Evolutionary conservation across 768 basidiomycete species (phyloP).

Genomic region (Boletus reticulatus): DNA sequence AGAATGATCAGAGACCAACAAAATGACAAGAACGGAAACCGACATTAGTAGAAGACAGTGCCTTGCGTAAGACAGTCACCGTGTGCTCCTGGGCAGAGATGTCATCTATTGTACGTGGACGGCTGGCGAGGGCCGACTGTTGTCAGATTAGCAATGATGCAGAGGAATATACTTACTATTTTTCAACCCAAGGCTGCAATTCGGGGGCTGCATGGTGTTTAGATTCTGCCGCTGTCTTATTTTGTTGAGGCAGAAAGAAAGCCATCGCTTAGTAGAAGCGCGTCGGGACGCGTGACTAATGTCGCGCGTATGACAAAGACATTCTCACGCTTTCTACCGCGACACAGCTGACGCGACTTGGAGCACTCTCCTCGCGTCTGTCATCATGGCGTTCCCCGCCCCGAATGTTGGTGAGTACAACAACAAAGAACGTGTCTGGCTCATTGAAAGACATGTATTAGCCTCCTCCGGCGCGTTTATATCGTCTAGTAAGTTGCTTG

Average conservation of each 20-base stretch:
- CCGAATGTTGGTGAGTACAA: conserved; percentile 15
- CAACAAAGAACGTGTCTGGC: background rate
- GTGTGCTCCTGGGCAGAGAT: conserved; percentile 98
- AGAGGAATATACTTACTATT: conserved; percentile 69
- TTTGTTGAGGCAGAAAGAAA: conserved; percentile 58
- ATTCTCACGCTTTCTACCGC: conserved; percentile 29
- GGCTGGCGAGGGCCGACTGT: conserved; percentile 44
- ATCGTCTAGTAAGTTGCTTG: conserved; percentile 15
- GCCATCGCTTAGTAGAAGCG: conserved; percentile 45
- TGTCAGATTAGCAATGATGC: background rate
- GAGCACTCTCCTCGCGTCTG: conserved; percentile 8
- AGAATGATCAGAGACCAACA: conserved; percentile 11
- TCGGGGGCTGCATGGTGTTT: conserved; percentile 53
- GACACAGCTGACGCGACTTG: conserved; percentile 23
- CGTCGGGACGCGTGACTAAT: conserved; percentile 53
- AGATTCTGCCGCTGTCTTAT: conserved; percentile 36
- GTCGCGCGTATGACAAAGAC: conserved; percentile 33
- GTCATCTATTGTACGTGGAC: conserved; percentile 97
- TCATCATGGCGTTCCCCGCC: conserved; percentile 22
- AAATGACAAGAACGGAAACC: background rate
- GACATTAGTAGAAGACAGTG: conserved; percentile 91
- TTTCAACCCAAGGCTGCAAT: conserved; percentile 96
- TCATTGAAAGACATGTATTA: conserved; percentile 6
- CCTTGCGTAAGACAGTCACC: conserved; percentile 86
- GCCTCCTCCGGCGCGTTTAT: conserved; percentile 10